Conservation (phyloP, 1,284 basidiomycete species). For the Coriolopsis trogii region DNA sequence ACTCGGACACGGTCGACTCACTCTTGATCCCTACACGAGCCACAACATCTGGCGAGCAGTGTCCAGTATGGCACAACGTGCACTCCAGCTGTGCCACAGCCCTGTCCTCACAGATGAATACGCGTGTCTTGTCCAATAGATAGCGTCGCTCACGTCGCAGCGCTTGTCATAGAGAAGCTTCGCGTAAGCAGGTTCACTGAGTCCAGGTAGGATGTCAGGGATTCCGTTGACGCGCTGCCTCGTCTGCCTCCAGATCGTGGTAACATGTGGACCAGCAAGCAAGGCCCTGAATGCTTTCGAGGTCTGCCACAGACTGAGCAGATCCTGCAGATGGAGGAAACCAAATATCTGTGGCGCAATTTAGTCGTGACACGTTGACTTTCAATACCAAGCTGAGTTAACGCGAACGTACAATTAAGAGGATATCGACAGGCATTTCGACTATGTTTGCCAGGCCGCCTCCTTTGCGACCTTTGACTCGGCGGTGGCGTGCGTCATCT, state of each 20-base stretch:
- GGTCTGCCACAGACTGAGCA: constrained; percentile 20
- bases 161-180: constrained; percentile 16
- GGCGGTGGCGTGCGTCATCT: no score
- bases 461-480: no score
- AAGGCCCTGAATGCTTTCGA: constrained; percentile 16
- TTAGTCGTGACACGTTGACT: neutral
- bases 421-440: constrained; percentile 14
- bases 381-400: neutral
- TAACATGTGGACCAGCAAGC: constrained; percentile 18
- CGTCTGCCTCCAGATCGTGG: constrained; percentile 8
- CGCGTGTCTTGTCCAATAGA: neutral
- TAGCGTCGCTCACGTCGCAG: constrained; percentile 6
- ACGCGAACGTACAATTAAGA: constrained; percentile 5
- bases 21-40: no score
- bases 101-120: neutral
- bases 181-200: constrained; percentile 23
- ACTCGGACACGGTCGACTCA: no score
- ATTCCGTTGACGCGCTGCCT: constrained; percentile 3
- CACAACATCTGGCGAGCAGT: no score
- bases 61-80: no score
- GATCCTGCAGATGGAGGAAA: constrained; percentile 19
- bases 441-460: constrained; percentile 12
- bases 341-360: constrained; percentile 10
- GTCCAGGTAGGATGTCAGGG: constrained; percentile 14
- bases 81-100: neutral